phyloP scores from a whole-genome alignment of 73 alveolate species.

The Paramecium tetraurelia region DNA sequence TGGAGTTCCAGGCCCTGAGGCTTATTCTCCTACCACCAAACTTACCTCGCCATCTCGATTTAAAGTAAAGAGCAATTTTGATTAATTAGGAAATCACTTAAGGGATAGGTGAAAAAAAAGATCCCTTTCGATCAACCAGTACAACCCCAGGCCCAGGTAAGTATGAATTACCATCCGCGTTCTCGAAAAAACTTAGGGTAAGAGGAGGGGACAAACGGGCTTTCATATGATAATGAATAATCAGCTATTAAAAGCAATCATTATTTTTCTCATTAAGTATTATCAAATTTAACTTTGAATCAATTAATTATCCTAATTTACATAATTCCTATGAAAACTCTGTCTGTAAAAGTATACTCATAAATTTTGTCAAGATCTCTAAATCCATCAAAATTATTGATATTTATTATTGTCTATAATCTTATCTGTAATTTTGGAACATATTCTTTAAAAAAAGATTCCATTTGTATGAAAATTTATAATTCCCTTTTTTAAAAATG shows the following conservation, averaged over 20 bases:
- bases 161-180: slow-evolving; percentile 10
- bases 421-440: no score
- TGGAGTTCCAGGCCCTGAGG: slow-evolving; percentile 54
- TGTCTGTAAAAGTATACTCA: no score
- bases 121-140: slow-evolving; percentile 35
- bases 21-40: background rate
- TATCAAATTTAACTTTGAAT: background rate
- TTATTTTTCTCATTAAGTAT: background rate
- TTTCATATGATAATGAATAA: background rate
- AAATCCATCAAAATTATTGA: no score
- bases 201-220: slow-evolving; percentile 24
- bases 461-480: no score
- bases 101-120: slow-evolving; percentile 46
- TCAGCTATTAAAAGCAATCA: background rate
- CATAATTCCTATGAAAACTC: no score
- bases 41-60: slow-evolving; percentile 31
- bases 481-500: no score
- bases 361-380: no score
- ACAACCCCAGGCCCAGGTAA: slow-evolving; percentile 42
- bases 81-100: background rate
- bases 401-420: no score
- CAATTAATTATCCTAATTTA: background rate
- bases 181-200: slow-evolving; percentile 21
- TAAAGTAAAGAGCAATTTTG: background rate
- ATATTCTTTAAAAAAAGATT: no score